phyloP scores from a whole-genome alignment of 495 filamentous ascomycete species.

The Penicillium atrosanguineum region DNA sequence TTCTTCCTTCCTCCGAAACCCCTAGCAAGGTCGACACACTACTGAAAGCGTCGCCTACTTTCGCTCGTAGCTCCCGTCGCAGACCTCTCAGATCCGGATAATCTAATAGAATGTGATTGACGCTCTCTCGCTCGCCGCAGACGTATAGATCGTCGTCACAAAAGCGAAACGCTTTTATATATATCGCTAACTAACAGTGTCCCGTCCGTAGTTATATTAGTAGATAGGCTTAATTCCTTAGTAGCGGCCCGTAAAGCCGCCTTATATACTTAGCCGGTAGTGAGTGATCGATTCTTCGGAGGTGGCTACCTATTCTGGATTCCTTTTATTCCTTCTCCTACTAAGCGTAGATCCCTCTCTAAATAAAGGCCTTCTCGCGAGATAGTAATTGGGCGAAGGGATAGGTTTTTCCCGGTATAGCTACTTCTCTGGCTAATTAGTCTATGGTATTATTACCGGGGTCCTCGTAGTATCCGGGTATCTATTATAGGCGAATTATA shows the following conservation, averaged over 20 bases:
- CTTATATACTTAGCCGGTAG: constrained; percentile 17
- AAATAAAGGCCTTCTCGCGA: constrained; percentile 10
- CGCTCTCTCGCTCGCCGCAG: constrained; percentile 20
- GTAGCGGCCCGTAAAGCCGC: constrained; percentile 13
- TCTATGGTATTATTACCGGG: constrained; percentile 13
- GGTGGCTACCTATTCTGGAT: constrained; percentile 6
- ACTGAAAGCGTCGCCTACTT: constrained; percentile 5
- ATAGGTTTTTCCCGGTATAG: constrained; percentile 13
- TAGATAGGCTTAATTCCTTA: constrained; percentile 13
- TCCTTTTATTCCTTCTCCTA: constrained; percentile 18
- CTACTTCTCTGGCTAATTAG: constrained; percentile 7
- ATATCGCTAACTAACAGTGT: constrained; percentile 17
- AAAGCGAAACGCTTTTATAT: constrained; percentile 7
- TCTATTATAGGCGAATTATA: constrained; percentile 17
- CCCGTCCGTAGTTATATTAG: constrained; percentile 21
- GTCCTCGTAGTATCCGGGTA: constrained; percentile 14
- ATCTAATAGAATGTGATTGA: constrained; percentile 18
- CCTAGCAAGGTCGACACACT: constrained; percentile 25
- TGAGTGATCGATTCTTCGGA: constrained; percentile 12
- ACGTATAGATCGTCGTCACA: constrained; percentile 18
- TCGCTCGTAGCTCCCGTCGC: no score
- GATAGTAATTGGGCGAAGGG: constrained; percentile 17
- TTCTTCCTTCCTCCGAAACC: constrained; percentile 22
- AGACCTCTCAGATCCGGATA: not conserved
- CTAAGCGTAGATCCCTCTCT: not conserved